Percentiles rank a stretch among this genome's conserved stretches.
Evolutionary conservation across 257 asterid species (phyloP).

Genomic region (Plantago ovata): DNA sequence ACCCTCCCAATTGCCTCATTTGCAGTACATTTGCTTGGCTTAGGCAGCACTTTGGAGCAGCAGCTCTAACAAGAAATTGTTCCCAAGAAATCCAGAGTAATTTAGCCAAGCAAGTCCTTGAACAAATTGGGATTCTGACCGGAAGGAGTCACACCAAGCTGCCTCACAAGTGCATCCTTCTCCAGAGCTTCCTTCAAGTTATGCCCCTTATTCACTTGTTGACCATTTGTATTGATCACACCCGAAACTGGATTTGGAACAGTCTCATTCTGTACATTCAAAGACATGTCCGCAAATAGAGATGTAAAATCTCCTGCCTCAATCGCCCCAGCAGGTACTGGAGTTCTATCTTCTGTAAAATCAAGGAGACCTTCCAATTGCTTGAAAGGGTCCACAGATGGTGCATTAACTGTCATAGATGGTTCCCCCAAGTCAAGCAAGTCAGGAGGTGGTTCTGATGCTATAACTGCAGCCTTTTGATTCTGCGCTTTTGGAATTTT

Average conservation of each 20-base stretch:
- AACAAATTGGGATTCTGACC: slow-evolving; percentile 89
- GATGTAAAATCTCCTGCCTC: slow-evolving; percentile 60
- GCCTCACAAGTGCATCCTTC: slow-evolving; percentile 90
- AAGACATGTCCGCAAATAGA: slow-evolving; percentile 50
- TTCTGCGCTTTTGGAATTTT: slow-evolving; percentile 39
- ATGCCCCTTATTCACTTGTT: slow-evolving; percentile 57
- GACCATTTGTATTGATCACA: slow-evolving; percentile 36
- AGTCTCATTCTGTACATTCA: slow-evolving; percentile 32
- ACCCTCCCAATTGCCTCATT: slow-evolving; percentile 16
- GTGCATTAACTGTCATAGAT: slow-evolving; percentile 32
- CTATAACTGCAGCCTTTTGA: slow-evolving; percentile 36
- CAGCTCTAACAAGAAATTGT: slow-evolving; percentile 5
- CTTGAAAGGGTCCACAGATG: slow-evolving; percentile 72
- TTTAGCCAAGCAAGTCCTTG: slow-evolving; percentile 72
- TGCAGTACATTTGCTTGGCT: slow-evolving; percentile 12
- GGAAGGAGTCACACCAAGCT: slow-evolving; percentile 83
- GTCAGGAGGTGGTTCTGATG: slow-evolving; percentile 77
- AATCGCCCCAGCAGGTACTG: slow-evolving; percentile 29
- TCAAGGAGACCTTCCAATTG: slow-evolving; percentile 90
- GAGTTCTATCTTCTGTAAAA: slow-evolving; percentile 38
- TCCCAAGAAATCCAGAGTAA: slow-evolving; percentile 13
- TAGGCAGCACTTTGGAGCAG: slow-evolving; percentile 15
- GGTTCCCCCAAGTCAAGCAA: slow-evolving; percentile 89
- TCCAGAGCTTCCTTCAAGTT: slow-evolving; percentile 69
- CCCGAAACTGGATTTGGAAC: slow-evolving; percentile 25